Evolutionary conservation across 768 basidiomycete genomes (phyloP), one percentile per base, ranked within the genome.

Genomic region (Leccinum broughii): DNA sequence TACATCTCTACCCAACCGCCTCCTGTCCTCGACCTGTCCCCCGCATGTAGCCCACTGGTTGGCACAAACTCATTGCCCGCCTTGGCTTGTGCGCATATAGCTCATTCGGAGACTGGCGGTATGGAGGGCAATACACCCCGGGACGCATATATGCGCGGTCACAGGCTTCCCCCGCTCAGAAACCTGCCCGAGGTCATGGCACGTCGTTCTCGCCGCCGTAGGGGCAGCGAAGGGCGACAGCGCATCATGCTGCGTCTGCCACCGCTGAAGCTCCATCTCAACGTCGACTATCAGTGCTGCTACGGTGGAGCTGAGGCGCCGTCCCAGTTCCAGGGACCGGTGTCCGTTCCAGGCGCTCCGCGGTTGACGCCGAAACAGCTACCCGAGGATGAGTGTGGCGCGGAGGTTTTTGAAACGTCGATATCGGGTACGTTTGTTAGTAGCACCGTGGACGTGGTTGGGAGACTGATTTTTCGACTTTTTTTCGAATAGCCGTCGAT

Each of bases 21-120:
- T 14, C 60, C 65, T 8, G 57, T 70, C 59, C 9, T 68, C n/a
- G 68, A 62, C 66, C 3, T 34, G 73, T 35, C 81, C n/a, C n/a
- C 44, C 81, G 58, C 68, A 78, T 10, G 75, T 76, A 13, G 30
- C 14, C 67, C 79, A 34, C 62, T 8, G 77, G 24, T 54, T 26
- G 60, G 17, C 10, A n/a, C 2, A 14, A 39, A 7, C 39, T 8
- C 39, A 9, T 17, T 44, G n/a, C 9, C n/a, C 17, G 17, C 17
- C 39, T 41, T 3, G 17, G 35, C 13, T 35, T 14, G 35, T 14
- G 35, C 35, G 35, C 35, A 35, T 35, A 35, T 44, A 4, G 3
- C 48, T 6, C 15, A n/a, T 0, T 17, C n/a, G 9, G 28, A 51
- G 1, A 6, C 34, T n/a, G 39, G 39, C 8, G 13, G 22, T 20